A percentile compares a stretch with the other conserved stretches of the same genome.
These are phyloP conservation scores for Mayamaea pseudoterrestris DNA, from an alignment of 108 stramenopile species.

Conservation along the genomic window DNA sequence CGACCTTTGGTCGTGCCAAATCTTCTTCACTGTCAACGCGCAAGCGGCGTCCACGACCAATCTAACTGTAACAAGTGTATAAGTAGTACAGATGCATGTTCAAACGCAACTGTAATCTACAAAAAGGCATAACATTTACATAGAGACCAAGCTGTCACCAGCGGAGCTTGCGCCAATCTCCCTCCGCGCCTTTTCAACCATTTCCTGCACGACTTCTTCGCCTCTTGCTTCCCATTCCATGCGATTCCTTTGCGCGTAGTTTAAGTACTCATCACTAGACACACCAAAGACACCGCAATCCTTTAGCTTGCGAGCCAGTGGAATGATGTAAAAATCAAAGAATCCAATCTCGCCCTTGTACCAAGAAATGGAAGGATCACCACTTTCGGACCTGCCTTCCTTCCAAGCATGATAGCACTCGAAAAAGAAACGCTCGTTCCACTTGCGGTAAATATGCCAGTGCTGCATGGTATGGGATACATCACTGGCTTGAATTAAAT, in stretches of 20 bases:
- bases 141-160: too few species aligned
- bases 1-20: too few species aligned
- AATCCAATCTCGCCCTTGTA: slow-evolving; percentile 44
- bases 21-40: too few species aligned
- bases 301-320: slow-evolving; percentile 37
- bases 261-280: slow-evolving; percentile 24
- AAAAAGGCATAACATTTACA: too few species aligned
- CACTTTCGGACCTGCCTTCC: neutral
- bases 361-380: slow-evolving; percentile 18
- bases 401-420: neutral
- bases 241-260: slow-evolving; percentile 27
- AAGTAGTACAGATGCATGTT: too few species aligned
- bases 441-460: slow-evolving; percentile 7
- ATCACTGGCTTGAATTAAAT: slow-evolving; percentile 31
- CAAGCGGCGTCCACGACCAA: too few species aligned
- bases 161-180: too few species aligned
- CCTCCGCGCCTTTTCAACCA: slow-evolving; percentile 1
- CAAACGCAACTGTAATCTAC: too few species aligned
- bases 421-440: neutral
- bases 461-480: slow-evolving; percentile 40
- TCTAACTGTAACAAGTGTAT: too few species aligned
- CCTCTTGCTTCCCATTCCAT: slow-evolving; percentile 32
- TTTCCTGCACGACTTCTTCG: slow-evolving; percentile 11
- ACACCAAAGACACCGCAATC: slow-evolving; percentile 40
- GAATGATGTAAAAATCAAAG: slow-evolving; percentile 42